Conservation (phyloP, 371 early-diverging fungal genomes). For the Mucor sp. region DNA sequence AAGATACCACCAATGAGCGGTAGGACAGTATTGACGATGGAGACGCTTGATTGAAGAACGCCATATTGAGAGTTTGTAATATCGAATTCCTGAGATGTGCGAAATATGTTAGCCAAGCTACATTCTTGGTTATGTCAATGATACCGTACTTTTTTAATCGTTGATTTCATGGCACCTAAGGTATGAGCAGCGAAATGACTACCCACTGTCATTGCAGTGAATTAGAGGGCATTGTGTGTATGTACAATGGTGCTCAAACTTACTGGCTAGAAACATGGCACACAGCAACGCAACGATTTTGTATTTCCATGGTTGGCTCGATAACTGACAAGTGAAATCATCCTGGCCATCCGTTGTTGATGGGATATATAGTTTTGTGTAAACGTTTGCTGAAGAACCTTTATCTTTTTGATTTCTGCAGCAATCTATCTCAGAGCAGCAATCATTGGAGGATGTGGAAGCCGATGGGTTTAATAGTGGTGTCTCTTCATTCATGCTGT, state of each 20-base stretch:
- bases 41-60: constrained; percentile 68
- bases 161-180: constrained; percentile 68
- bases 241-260: background rate
- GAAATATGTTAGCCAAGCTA: background rate
- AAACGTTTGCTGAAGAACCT: background rate
- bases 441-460: background rate
- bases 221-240: too few species aligned
- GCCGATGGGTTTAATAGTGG: constrained; percentile 4
- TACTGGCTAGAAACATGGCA: constrained; percentile 68
- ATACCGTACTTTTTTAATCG: constrained; percentile 61
- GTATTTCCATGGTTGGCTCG: constrained; percentile 59
- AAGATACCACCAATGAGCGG: constrained; percentile 76
- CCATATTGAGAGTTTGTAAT: constrained; percentile 75
- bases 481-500: constrained; percentile 7
- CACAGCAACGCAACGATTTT: constrained; percentile 64
- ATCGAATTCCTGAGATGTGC: constrained; percentile 54
- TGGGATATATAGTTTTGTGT: constrained; percentile 1
- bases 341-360: constrained; percentile 7
- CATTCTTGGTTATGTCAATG: background rate
- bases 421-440: constrained; percentile 7
- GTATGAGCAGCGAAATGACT: constrained; percentile 79
- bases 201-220: constrained; percentile 50
- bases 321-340: constrained; percentile 32
- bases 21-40: constrained; percentile 71
- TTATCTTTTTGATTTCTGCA: constrained; percentile 10